A percentile compares a stretch with the other conserved stretches of the same genome.
Conservation (phyloP, 2,329 filamentous ascomycete genomes). For the Nothopassalora personata region DNA sequence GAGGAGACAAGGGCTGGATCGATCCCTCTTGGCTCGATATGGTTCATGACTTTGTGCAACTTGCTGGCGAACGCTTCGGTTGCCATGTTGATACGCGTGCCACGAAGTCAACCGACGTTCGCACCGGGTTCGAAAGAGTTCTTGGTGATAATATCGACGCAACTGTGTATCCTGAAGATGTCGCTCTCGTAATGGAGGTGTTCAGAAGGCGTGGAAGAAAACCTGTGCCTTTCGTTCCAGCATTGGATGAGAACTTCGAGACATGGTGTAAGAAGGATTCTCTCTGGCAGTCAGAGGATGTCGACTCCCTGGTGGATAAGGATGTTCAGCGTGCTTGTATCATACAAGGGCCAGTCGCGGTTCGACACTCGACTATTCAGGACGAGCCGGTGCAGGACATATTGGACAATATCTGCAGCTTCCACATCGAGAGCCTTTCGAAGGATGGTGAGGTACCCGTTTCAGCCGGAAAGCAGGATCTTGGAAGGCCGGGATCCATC, state of each 20-base stretch:
- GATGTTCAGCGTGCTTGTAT: slow-evolving; percentile 93
- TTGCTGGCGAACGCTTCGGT: slow-evolving; percentile 81
- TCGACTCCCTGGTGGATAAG: slow-evolving; percentile 87
- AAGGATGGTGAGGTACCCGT: background rate
- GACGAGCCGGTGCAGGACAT: slow-evolving; percentile 92
- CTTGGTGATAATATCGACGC: slow-evolving; percentile 51
- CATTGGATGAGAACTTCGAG: slow-evolving; percentile 89
- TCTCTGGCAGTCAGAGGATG: slow-evolving; percentile 93
- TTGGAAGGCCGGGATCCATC: background rate
- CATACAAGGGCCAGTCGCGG: slow-evolving; percentile 84
- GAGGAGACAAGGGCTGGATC: slow-evolving; percentile 82
- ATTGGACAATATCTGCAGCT: slow-evolving; percentile 76
- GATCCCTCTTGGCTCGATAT: slow-evolving; percentile 72
- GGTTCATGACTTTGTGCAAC: slow-evolving; percentile 87
- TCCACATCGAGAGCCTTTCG: slow-evolving; percentile 46
- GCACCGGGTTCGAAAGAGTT: background rate
- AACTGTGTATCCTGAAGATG: slow-evolving; percentile 92
- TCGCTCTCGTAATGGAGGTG: slow-evolving; percentile 86
- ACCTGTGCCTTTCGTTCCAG: slow-evolving; percentile 87
- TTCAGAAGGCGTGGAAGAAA: slow-evolving; percentile 87
- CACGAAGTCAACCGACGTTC: background rate
- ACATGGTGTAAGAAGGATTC: slow-evolving; percentile 99
- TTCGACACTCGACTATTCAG: slow-evolving; percentile 74
- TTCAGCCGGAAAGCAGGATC: background rate
- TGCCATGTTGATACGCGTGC: background rate